These are phyloP conservation scores for Sicyos edulis DNA, from an alignment of 306 rosid genomes.

Conservation along the genomic window DNA sequence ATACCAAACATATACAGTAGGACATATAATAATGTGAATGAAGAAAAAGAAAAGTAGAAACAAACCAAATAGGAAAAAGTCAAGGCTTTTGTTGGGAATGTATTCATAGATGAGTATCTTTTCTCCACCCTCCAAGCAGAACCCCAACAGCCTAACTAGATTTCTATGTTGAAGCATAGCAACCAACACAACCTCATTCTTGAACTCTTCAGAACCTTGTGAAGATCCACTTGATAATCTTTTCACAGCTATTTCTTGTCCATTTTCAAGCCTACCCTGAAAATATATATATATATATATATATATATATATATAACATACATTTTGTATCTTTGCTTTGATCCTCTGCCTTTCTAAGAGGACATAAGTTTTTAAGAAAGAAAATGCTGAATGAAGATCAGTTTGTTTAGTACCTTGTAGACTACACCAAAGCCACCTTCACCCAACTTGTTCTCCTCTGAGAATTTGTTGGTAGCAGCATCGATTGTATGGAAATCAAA, in stretches of 20 bases:
- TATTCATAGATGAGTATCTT: slow-evolving; percentile 52
- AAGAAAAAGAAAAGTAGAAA: background rate
- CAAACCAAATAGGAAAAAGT: slow-evolving; percentile 54
- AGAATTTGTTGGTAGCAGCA: slow-evolving; percentile 41
- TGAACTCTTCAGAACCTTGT: slow-evolving; percentile 52
- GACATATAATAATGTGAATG: no score
- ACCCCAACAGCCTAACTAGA: slow-evolving; percentile 47
- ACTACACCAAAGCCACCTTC: slow-evolving; percentile 55
- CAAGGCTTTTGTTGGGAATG: slow-evolving; percentile 48
- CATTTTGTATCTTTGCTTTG: no score
- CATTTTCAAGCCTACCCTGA: slow-evolving; percentile 44
- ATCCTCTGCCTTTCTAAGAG: no score
- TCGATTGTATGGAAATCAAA: slow-evolving; percentile 33
- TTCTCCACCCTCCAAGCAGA: slow-evolving; percentile 48
- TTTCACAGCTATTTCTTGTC: slow-evolving; percentile 56
- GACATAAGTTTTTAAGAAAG: background rate
- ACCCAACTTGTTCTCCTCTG: slow-evolving; percentile 37
- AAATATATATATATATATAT: no score
- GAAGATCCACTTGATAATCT: slow-evolving; percentile 39
- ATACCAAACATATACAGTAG: no score
- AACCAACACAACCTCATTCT: slow-evolving; percentile 13
- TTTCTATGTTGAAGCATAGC: slow-evolving; percentile 59
- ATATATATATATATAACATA: no score
- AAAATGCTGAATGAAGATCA: background rate
- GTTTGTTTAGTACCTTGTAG: slow-evolving; percentile 31